These are phyloP conservation scores for Pseudonitzschia pungens DNA, from an alignment of 108 stramenopile genomes.

Conservation along the genomic window DNA sequence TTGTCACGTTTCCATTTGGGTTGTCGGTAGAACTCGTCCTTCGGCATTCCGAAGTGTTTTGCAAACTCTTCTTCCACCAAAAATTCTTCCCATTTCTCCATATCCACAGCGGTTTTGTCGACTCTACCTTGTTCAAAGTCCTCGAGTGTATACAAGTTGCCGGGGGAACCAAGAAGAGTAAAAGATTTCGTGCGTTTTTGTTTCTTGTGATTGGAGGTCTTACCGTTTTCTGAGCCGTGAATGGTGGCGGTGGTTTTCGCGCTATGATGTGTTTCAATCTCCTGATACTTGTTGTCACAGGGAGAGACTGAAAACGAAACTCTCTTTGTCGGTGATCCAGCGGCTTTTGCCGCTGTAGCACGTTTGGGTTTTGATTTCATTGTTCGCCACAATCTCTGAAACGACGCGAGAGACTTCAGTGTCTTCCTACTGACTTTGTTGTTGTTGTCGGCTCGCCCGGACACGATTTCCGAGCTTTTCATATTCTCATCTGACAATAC, in stretches of 20 bases:
- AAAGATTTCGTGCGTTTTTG: neutral
- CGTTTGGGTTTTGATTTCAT: neutral
- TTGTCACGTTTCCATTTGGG: constrained; percentile 37
- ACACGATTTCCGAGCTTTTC: neutral
- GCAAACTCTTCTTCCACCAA: constrained; percentile 31
- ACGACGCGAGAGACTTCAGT: neutral
- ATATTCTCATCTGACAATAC: neutral
- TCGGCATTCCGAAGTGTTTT: constrained; percentile 29
- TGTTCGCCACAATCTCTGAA: constrained; percentile 3
- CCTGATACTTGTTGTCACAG: neutral
- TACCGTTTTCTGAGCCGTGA: neutral
- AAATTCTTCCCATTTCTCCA: constrained; percentile 29
- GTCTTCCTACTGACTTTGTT: constrained; percentile 1
- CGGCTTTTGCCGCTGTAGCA: neutral
- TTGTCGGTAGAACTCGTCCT: constrained; percentile 30
- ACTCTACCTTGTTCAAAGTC: neutral
- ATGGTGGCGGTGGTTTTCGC: neutral
- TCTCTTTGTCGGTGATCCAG: neutral
- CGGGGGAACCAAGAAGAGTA: neutral
- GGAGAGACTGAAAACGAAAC: neutral
- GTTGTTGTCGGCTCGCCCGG: neutral
- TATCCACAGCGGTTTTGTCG: constrained; percentile 15
- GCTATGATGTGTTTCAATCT: neutral
- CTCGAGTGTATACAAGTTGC: neutral
- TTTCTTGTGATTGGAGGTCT: neutral